A percentile compares a stretch with the other conserved stretches of the same genome.
Evolutionary conservation across 352 stramenopile genomes (phyloP).

Genomic region (Pythium phragmitis): DNA sequence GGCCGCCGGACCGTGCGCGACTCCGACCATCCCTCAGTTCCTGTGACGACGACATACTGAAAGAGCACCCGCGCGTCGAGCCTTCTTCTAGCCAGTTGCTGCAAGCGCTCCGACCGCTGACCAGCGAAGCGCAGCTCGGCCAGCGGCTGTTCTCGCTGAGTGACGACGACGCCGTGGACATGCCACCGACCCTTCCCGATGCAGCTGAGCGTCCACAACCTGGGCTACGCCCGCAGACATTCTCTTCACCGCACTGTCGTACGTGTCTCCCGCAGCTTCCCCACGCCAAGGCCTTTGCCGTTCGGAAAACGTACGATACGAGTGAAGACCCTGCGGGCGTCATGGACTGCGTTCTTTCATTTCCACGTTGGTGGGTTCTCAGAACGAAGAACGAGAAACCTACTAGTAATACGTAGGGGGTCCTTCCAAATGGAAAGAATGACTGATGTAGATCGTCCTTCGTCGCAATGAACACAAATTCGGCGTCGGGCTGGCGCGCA

Average conservation of each 20-base stretch:
- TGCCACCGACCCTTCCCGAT: slow-evolving; percentile 22
- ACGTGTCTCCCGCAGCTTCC: slow-evolving; percentile 28
- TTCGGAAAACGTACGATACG: not conserved
- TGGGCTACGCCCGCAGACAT: not conserved
- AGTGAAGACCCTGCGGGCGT: not conserved
- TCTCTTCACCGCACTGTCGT: slow-evolving; percentile 4
- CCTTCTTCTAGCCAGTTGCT: not conserved
- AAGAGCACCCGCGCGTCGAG: slow-evolving; percentile 17
- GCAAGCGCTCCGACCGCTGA: slow-evolving; percentile 22
- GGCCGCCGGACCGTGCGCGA: not conserved
- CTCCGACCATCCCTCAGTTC: not conserved
- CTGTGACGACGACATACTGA: not conserved
- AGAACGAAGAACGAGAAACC: too few relatives aligned
- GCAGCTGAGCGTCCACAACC: slow-evolving; percentile 7
- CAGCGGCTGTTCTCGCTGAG: not conserved
- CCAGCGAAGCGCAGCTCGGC: slow-evolving; percentile 33
- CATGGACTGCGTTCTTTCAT: too few relatives aligned
- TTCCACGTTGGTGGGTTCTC: too few relatives aligned
- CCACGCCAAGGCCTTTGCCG: slow-evolving; percentile 21
- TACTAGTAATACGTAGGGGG: too few relatives aligned
- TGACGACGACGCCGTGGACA: slow-evolving; percentile 1
- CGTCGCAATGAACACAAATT: slow-evolving; percentile 18
- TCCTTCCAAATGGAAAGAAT: too few relatives aligned
- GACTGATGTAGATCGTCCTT: slow-evolving; percentile 3
- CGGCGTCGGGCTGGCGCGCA: slow-evolving; percentile 10